A percentile compares a stretch with the other conserved stretches of the same genome.
Evolutionary conservation across 1,284 basidiomycete species (phyloP).

Genomic region (Apiotrichum laibachii): DNA sequence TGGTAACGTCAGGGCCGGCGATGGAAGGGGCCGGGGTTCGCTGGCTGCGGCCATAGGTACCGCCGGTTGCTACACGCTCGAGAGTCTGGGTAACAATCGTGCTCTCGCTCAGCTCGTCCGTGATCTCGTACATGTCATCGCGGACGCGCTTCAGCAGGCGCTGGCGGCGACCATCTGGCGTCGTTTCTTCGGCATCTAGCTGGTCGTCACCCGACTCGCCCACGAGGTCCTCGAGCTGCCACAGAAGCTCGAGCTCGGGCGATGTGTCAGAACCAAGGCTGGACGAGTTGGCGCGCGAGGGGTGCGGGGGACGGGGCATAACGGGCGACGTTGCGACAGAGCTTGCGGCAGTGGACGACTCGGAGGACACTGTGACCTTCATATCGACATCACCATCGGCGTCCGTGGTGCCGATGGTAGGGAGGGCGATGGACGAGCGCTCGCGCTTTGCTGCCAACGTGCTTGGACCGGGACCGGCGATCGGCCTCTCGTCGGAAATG

Average conservation of each 20-base stretch:
- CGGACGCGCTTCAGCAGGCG: conserved; percentile 22
- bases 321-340: neutral
- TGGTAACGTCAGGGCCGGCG: conserved; percentile 13
- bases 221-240: conserved; percentile 39
- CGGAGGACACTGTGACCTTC: neutral
- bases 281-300: neutral
- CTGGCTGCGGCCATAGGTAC: neutral
- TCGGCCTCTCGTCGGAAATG: neutral
- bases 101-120: conserved; percentile 49
- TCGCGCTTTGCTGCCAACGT: conserved; percentile 1
- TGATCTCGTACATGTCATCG: conserved; percentile 51
- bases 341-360: neutral
- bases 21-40: neutral
- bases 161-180: conserved; percentile 1
- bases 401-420: conserved; percentile 1
- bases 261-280: neutral
- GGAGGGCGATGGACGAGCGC: neutral
- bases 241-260: conserved; percentile 31
- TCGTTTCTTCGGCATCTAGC: conserved; percentile 20
- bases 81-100: conserved; percentile 36
- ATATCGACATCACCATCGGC: conserved; percentile 18
- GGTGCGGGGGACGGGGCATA: neutral
- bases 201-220: conserved; percentile 38
- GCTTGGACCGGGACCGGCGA: conserved; percentile 4
- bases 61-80: conserved; percentile 16